Evolutionary conservation across 2,329 filamentous ascomycete species (phyloP).

Genomic region (Calonectria hawksworthii): DNA sequence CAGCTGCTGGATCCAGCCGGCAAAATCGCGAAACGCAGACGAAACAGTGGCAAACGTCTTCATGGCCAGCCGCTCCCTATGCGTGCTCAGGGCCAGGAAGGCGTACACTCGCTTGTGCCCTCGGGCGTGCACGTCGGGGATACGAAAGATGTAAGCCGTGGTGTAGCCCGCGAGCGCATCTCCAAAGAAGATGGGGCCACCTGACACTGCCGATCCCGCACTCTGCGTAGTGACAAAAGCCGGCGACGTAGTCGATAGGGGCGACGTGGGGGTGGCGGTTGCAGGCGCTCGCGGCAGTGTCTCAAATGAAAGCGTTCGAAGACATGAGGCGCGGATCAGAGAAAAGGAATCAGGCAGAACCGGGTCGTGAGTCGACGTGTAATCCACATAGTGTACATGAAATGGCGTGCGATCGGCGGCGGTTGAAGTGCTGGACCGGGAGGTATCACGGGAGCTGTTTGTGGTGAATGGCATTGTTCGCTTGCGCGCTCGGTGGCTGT

Average conservation of each 20-base stretch:
- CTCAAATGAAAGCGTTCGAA: conserved; percentile 77
- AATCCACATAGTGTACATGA: conserved; percentile 76
- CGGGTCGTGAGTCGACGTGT: conserved; percentile 78
- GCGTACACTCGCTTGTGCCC: conserved; percentile 79
- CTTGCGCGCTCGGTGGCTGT: conserved; percentile 53
- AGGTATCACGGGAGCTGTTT: conserved; percentile 59
- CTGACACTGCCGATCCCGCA: conserved; percentile 68
- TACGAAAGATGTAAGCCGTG: conserved; percentile 79
- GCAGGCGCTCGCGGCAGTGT: conserved; percentile 71
- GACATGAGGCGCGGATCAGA: conserved; percentile 75
- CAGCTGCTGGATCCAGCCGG: conserved; percentile 75
- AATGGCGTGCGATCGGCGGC: conserved; percentile 59
- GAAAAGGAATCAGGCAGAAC: conserved; percentile 73
- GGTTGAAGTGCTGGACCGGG: conserved; percentile 68
- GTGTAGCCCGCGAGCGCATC: conserved; percentile 76
- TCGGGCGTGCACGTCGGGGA: conserved; percentile 76
- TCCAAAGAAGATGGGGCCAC: conserved; percentile 78
- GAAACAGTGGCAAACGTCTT: conserved; percentile 75
- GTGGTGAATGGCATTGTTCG: conserved; percentile 62
- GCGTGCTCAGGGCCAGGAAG: conserved; percentile 75
- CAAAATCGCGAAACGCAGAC: conserved; percentile 73
- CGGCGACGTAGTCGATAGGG: conserved; percentile 55
- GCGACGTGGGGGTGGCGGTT: conserved; percentile 56
- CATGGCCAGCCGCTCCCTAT: conserved; percentile 75
- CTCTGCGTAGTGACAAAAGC: conserved; percentile 69